phyloP scores from a whole-genome alignment of 257 asterid species.

The Eucommia ulmoides region DNA sequence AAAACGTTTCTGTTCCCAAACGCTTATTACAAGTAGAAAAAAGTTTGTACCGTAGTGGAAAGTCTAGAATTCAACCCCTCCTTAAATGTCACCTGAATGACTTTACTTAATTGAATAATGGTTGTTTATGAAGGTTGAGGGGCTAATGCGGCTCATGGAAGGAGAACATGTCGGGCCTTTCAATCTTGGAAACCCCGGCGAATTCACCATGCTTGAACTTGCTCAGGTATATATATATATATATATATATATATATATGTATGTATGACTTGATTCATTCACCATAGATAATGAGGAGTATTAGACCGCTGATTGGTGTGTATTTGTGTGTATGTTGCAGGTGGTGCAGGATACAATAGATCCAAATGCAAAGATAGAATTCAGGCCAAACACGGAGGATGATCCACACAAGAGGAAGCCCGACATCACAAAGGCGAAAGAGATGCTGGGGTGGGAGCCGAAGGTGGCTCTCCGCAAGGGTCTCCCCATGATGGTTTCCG shows the following conservation, averaged over 20 bases:
- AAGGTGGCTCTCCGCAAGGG: slow-evolving; percentile 74
- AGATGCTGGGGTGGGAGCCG: slow-evolving; percentile 88
- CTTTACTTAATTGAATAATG: no score
- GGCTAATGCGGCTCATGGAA: slow-evolving; percentile 93
- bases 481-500: slow-evolving; percentile 87
- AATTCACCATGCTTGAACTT: slow-evolving; percentile 96
- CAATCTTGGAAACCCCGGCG: slow-evolving; percentile 95
- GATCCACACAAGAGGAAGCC: slow-evolving; percentile 98
- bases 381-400: slow-evolving; percentile 88
- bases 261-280: no score
- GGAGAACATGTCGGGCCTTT: slow-evolving; percentile 98
- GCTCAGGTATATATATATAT: slow-evolving; percentile 68
- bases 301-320: no score
- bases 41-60: no score
- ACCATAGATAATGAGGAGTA: no score
- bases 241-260: no score
- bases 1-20: no score
- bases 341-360: slow-evolving; percentile 94
- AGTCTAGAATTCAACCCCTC: no score
- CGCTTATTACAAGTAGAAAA: no score
- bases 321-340: slow-evolving; percentile 27
- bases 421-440: slow-evolving; percentile 80
- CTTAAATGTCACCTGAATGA: no score
- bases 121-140: slow-evolving; percentile 98
- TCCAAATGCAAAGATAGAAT: slow-evolving; percentile 72